Conservation (phyloP, 768 basidiomycete species). For the Cystofilobasidium capitatum region DNA sequence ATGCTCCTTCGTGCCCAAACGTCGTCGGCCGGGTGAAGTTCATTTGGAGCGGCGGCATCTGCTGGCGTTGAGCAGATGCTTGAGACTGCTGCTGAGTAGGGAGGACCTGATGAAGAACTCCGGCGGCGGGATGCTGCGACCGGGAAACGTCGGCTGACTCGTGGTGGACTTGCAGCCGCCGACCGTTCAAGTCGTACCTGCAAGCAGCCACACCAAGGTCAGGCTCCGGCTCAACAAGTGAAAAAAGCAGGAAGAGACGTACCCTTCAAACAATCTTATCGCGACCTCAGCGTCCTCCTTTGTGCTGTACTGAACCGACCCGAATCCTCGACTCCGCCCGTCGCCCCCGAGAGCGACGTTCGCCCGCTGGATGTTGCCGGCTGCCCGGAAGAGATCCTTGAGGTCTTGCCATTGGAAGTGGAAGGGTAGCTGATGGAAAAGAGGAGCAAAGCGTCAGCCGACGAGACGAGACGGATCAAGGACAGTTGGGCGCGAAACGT, state of each 20-base stretch:
- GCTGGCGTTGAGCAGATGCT: conserved; percentile 2
- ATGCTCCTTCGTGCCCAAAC: conserved; percentile 30
- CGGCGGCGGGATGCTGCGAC: conserved; percentile 11
- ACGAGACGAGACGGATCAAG: conserved; percentile 17
- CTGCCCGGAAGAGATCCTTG: conserved; percentile 80
- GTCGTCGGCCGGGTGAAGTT: conserved; percentile 28
- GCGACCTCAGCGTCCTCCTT: conserved; percentile 77
- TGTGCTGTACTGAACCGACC: conserved; percentile 76
- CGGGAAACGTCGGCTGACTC: conserved; percentile 43
- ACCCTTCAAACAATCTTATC: conserved; percentile 85
- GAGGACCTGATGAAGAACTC: conserved; percentile 1
- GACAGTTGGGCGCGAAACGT: conserved; percentile 37
- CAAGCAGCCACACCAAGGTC: conserved; percentile 11
- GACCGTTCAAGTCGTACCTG: conserved; percentile 82
- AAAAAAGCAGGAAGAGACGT: conserved; percentile 34
- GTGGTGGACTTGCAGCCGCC: conserved; percentile 77
- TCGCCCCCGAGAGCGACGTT: conserved; percentile 78
- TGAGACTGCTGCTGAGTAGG: conserved; percentile 4
- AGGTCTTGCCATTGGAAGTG: conserved; percentile 76
- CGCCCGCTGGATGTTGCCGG: conserved; percentile 82
- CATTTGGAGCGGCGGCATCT: conserved; percentile 4
- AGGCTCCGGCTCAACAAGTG: not conserved
- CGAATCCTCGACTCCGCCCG: conserved; percentile 82
- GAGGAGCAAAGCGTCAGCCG: conserved; percentile 33
- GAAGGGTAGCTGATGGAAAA: conserved; percentile 35